These are phyloP conservation scores for Neofusicoccum umdonicola DNA, from an alignment of 2,329 filamentous ascomycete genomes.

Conservation along the genomic window DNA sequence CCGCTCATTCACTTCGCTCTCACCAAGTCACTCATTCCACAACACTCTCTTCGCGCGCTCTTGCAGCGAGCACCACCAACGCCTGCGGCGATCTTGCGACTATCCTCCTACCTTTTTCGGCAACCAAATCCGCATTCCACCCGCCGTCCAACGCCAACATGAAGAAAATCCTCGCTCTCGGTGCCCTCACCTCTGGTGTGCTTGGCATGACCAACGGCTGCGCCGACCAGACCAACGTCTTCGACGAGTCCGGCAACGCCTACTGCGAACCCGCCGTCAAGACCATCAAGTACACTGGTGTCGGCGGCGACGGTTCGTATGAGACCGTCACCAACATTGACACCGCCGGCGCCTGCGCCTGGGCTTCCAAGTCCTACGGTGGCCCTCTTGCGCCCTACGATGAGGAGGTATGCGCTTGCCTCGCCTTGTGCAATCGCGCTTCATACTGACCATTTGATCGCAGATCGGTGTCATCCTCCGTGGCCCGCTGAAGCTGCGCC, in stretches of 20 bases:
- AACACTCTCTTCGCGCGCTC: not conserved
- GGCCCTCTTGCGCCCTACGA: constrained; percentile 66
- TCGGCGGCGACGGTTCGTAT: constrained; percentile 62
- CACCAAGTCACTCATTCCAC: constrained; percentile 16
- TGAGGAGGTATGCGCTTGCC: constrained; percentile 60
- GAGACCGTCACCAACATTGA: constrained; percentile 63
- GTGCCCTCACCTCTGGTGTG: not conserved
- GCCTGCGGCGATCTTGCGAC: not conserved
- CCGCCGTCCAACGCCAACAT: not conserved
- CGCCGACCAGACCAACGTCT: not conserved
- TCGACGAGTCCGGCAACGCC: constrained; percentile 48
- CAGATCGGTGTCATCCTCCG: constrained; percentile 72
- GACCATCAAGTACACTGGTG: constrained; percentile 65
- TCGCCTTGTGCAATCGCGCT: not conserved
- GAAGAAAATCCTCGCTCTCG: constrained; percentile 2
- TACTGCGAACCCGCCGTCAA: constrained; percentile 62
- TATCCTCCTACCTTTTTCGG: not conserved
- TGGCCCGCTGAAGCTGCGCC: constrained; percentile 65
- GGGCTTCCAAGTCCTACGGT: constrained; percentile 51
- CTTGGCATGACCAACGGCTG: constrained; percentile 12
- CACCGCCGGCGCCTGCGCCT: constrained; percentile 55
- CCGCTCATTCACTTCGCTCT: not conserved
- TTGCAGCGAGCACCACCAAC: not conserved
- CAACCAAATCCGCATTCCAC: not conserved
- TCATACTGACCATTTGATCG: not conserved